Evolutionary conservation across 2,329 filamentous ascomycete genomes (phyloP), one percentile per base, ranked within the genome.

Genomic region (Aspergillus sp.): DNA sequence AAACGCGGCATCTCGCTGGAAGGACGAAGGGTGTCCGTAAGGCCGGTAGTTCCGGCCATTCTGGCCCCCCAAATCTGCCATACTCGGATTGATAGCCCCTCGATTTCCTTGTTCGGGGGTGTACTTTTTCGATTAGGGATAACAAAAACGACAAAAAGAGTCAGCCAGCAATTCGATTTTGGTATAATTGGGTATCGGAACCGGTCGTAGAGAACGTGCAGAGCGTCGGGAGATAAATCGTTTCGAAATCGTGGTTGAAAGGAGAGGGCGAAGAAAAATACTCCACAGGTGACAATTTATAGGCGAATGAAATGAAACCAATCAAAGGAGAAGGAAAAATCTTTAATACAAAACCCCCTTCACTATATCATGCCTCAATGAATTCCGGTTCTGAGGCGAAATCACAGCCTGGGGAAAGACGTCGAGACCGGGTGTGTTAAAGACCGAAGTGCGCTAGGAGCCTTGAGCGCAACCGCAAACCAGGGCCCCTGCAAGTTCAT

Each of bases 1-100:
- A 69, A 94, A 98, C 53, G 91, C 93, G 56, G 89, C 88, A 80
- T 98, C 90, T 71, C 93, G 86, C 70, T 93, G 88, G 60, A 69
- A 69, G 48, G 75, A 71, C 33, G 76, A 71, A 41, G 76, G 66
- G 61, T 74, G 72, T 48, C 73, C 76, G 63, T 79, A 75, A 50
- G 73, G 66, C 64, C 78, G 71, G 67, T 81, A 76, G 60, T 77
- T 75, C 64, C 81, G 75, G 57, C 79, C 78, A 64, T 81, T 77
- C 61, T 82, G 81, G 54, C 76, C 67, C 62, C 77, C 71, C 69
- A 83, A 79, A 64, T 85, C 81, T 64, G 82, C 81, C 82, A 82
- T 82, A 46, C 53, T 60, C 37, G 45, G 38, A 19, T 19, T 43
- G 35, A 39, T 42, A 33, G 43, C 36, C 37, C 45, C 42, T 49